A percentile compares a stretch with the other conserved stretches of the same genome.
These are phyloP conservation scores for Moricandia moricandioides DNA, from an alignment of 345 rosid species.

Conservation along the genomic window DNA sequence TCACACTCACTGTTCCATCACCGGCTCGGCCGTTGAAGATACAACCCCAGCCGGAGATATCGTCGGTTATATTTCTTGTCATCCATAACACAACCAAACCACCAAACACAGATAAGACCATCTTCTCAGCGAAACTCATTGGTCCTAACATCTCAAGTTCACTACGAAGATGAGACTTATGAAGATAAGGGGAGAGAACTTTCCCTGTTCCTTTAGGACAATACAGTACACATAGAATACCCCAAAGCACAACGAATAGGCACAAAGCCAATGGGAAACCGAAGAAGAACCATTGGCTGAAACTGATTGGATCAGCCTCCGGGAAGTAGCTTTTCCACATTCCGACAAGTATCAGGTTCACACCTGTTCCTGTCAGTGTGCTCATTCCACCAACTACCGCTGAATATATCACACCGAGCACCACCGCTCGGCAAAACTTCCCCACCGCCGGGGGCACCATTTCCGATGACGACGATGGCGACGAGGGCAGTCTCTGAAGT, in stretches of 20 bases:
- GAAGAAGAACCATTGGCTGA: slow-evolving; percentile 84
- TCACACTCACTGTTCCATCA: slow-evolving; percentile 84
- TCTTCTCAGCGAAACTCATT: slow-evolving; percentile 87
- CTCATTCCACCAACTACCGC: slow-evolving; percentile 86
- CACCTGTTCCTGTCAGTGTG: slow-evolving; percentile 93
- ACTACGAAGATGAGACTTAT: slow-evolving; percentile 57
- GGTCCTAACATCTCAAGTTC: slow-evolving; percentile 80
- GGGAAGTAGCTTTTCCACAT: slow-evolving; percentile 90
- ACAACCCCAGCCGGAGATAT: slow-evolving; percentile 84
- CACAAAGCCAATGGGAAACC: slow-evolving; percentile 71
- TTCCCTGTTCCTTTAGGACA: slow-evolving; percentile 54
- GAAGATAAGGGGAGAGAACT: slow-evolving; percentile 60
- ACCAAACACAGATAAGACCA: slow-evolving; percentile 65
- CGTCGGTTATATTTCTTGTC: slow-evolving; percentile 91
- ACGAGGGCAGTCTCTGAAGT: slow-evolving; percentile 61
- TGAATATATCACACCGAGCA: slow-evolving; percentile 73
- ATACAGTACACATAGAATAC: slow-evolving; percentile 59
- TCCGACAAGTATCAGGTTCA: slow-evolving; percentile 82
- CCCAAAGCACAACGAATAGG: slow-evolving; percentile 68
- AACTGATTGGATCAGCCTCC: slow-evolving; percentile 66
- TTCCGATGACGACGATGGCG: slow-evolving; percentile 13
- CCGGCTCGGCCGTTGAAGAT: slow-evolving; percentile 72
- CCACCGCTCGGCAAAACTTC: slow-evolving; percentile 71
- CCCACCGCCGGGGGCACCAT: slow-evolving; percentile 18
- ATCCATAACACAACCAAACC: slow-evolving; percentile 70